Evolutionary conservation across 2,329 filamentous ascomycete species (phyloP).

Genomic region (Acephala macrosclerotiorum): DNA sequence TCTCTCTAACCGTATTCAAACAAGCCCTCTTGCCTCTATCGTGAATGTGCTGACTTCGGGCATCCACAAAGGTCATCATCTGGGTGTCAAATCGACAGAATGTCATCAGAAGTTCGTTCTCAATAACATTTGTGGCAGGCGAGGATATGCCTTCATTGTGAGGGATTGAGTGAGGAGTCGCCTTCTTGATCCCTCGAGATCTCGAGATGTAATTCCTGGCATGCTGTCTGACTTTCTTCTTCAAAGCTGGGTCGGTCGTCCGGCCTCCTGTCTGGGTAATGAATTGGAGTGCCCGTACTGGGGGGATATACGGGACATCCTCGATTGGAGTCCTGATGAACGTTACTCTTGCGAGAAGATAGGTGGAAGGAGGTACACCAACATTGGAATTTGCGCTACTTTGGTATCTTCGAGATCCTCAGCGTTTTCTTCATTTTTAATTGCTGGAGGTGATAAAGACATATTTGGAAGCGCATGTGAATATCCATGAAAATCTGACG

Average conservation of each 20-base stretch:
- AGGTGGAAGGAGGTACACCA: neutral
- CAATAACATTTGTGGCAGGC: slow-evolving; percentile 13
- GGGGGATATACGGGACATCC: neutral
- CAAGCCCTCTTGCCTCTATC: slow-evolving; percentile 7
- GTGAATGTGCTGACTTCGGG: slow-evolving; percentile 3
- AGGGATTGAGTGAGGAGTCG: neutral
- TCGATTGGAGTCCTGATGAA: neutral
- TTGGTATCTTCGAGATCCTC: neutral
- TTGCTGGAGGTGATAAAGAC: neutral
- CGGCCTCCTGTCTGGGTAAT: slow-evolving; percentile 14
- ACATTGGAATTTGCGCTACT: neutral
- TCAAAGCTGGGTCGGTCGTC: slow-evolving; percentile 11
- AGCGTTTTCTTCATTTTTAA: neutral
- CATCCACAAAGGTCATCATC: slow-evolving; percentile 24
- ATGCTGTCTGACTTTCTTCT: slow-evolving; percentile 20
- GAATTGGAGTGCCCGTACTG: slow-evolving; percentile 9
- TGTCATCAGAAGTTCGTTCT: slow-evolving; percentile 21
- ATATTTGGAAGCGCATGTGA: neutral
- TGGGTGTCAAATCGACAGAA: slow-evolving; percentile 23
- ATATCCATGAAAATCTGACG: neutral
- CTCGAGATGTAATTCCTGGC: slow-evolving; percentile 12
- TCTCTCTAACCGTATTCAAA: slow-evolving; percentile 7
- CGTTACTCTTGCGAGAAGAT: no score
- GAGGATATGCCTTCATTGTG: slow-evolving; percentile 4
- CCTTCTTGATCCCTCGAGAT: neutral